These are phyloP conservation scores for Rhodofomes roseus DNA, from an alignment of 1,284 basidiomycete genomes.

Conservation along the genomic window DNA sequence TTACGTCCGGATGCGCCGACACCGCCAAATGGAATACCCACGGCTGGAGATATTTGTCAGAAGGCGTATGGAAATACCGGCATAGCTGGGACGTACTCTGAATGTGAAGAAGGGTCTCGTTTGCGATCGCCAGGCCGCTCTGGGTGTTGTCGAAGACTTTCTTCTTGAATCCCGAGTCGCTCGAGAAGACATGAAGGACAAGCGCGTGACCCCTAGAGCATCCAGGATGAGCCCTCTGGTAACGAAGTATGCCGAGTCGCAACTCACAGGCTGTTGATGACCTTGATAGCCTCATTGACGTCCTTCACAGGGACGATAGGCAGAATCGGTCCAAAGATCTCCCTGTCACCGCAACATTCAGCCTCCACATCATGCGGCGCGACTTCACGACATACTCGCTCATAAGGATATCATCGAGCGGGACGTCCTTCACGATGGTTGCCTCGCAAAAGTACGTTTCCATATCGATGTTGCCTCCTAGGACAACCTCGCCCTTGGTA, in stretches of 20 bases:
- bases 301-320: slow-evolving; percentile 73
- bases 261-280: slow-evolving; percentile 55
- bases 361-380: background rate
- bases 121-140: slow-evolving; percentile 58
- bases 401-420: slow-evolving; percentile 65
- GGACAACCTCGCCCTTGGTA: slow-evolving; percentile 66
- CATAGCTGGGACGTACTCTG: slow-evolving; percentile 32
- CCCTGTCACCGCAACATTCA: slow-evolving; percentile 3
- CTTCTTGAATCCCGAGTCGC: slow-evolving; percentile 50
- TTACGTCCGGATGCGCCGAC: slow-evolving; percentile 64
- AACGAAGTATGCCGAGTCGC: slow-evolving; percentile 6
- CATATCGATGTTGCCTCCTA: slow-evolving; percentile 66
- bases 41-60: slow-evolving; percentile 30
- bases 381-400: slow-evolving; percentile 43
- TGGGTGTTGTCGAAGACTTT: slow-evolving; percentile 66
- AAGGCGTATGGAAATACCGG: background rate
- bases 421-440: slow-evolving; percentile 60
- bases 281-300: slow-evolving; percentile 67
- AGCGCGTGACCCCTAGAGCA: slow-evolving; percentile 65
- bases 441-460: slow-evolving; percentile 56
- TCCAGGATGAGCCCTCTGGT: background rate
- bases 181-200: slow-evolving; percentile 69
- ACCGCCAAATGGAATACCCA: slow-evolving; percentile 69
- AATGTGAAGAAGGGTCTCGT: slow-evolving; percentile 54
- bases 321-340: slow-evolving; percentile 39